Base-by-base conservation (phyloP, 1,284 basidiomycete species). In the Trichosporon inkin region DNA sequence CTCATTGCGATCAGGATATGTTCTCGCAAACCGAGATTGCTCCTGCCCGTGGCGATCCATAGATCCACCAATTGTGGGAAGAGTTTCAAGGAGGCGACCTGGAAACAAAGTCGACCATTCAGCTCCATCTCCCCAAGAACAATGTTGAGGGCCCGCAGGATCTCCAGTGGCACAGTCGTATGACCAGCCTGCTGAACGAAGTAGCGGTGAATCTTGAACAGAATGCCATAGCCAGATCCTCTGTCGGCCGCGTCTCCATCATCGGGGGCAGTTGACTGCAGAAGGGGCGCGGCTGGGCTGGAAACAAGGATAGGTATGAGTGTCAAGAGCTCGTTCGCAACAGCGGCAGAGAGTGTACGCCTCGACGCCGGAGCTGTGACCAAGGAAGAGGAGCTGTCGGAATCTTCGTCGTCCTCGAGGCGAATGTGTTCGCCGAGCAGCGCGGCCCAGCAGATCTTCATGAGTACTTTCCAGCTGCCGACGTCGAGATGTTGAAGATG, bases 401-500 rank as follows among this genome's bases (percentile, higher is more conserved):
- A 60, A 22, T 56, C 32, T 6, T 8, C 28, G 28, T 56, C 72
- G 19, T 65, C 63, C 35, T 70, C 67, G 7, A 68, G 59, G 17
- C 64, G 38, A 32, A 92, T 73, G 0, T 82, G 80, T 67, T 89
- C 86, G 13, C 82, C 85, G 1, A 94, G 79, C 7, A 92, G 79
- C 2, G 85, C 83, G 62, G 90, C 88, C 80, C 93, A 93, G 56
- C 85, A 85, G 36, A 91, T 76, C 52, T 84, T 82, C 38, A 88
- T 83, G 24, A 91, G 76, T 19, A 78, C 78, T 10, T 86, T 74
- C 94, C 94, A 98, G 40, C 75, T 79, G 0, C 80, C 76, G 14
- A 81, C 79, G 10, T 86, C 84, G 32, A 95, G 73, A 67, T 88
- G 85, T 34, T 93, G 87, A 54, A 93, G 80, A 74, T 97, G 93